Base-by-base conservation (phyloP, 179 eudicot genomes). In the Corrigiola litoralis region DNA sequence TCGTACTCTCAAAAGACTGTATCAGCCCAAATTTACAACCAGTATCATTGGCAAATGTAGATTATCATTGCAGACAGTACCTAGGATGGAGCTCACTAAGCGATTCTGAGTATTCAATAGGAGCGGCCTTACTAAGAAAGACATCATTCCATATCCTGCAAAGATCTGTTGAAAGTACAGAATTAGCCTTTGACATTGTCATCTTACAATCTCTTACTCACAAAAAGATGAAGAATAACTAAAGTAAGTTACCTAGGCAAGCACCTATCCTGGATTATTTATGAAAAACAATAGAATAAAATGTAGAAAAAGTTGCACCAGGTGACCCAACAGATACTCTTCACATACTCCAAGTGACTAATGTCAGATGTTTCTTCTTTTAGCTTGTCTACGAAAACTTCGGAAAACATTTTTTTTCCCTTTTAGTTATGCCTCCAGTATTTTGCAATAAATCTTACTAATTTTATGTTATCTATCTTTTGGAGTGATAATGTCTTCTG, bases 61-160 rank as follows among this genome's bases (percentile, higher is more conserved):
- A 63, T 77, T 71, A 68, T 53, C 45, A 40, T 46, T 68, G 62
- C 38, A 63, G 74, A 55, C 85, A 77, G 59, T 87, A 92, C 78
- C 60, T 81, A 31, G 85, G 61, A 9, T 72, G 84, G 56, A 92
- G 72, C 53, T 80, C 66, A 23, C 73, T 68, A 37, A 90, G 86
- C 45, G 67, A 68, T 73, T 83, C 91, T 2, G 69, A 67, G 41
- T 72, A 73, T 49, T 85, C 86, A 17, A 81, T 72, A 14, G 91
- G 80, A 41, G 85, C 67, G 42, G 81, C 84, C 61, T 77, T 74
- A 75, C 82, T 60, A 46, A 82, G 83, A 72, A 94, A 87, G 53
- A 80, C 79, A 44, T 86, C 85, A 42, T 90, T 73, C 99, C 99
- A 94, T 59, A 77, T 72, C 78, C 64, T 81, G 66, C 32, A 52